Percentiles rank a stretch among this genome's conserved stretches.
phyloP scores from a whole-genome alignment of 345 rosid species.

The Boechera stricta region DNA sequence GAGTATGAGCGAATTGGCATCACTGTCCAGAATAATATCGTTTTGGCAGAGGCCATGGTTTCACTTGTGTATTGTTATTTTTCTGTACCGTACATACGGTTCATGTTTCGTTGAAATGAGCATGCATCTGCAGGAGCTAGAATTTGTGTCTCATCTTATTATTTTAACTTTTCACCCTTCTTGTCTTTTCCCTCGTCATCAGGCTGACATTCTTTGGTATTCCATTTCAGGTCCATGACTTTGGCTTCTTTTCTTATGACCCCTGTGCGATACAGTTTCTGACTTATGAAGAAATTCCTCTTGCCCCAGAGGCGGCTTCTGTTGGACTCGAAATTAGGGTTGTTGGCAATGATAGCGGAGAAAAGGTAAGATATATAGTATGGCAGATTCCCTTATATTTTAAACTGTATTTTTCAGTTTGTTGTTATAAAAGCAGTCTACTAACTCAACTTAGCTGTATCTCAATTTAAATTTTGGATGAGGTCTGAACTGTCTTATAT shows the following conservation, averaged over 20 bases:
- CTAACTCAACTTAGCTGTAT: not conserved
- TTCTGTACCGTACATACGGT: not conserved
- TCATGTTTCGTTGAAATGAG: conserved; percentile 11
- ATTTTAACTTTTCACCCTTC: conserved; percentile 13
- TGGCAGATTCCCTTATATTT: conserved; percentile 1
- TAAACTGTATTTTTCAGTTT: conserved; percentile 2
- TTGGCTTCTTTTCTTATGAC: conserved; percentile 92
- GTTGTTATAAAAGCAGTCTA: conserved; percentile 7
- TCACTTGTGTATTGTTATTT: conserved; percentile 10
- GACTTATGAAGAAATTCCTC: conserved; percentile 93
- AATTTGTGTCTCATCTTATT: not conserved
- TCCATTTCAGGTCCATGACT: conserved; percentile 87
- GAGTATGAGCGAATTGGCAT: not conserved
- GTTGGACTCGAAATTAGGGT: conserved; percentile 97
- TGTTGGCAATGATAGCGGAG: conserved; percentile 97
- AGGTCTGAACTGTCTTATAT: not conserved
- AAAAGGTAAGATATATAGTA: conserved; percentile 65
- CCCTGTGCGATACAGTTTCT: conserved; percentile 77
- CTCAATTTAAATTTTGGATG: not conserved
- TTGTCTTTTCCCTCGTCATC: conserved; percentile 5
- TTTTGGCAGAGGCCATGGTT: conserved; percentile 5
- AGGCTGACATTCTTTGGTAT: conserved; percentile 40
- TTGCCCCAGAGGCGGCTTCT: conserved; percentile 89
- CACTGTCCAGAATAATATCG: not conserved
- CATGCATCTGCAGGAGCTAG: conserved; percentile 15